Base-by-base conservation (phyloP, 352 stramenopile species). In the Phytophthora cactorum region DNA sequence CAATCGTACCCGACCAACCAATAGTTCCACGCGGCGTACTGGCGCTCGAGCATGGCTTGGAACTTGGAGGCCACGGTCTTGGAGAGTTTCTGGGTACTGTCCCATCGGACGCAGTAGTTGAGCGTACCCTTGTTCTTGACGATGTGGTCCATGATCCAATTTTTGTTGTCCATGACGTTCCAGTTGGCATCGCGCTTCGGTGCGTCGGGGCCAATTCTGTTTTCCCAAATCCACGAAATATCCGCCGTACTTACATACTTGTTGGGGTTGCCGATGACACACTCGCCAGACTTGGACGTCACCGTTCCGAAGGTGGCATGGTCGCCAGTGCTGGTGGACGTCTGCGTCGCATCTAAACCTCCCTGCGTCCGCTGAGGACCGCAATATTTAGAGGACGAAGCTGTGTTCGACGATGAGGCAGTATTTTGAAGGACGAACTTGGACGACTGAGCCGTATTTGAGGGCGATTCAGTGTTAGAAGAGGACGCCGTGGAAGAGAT, bases 31-130 rank as follows among this genome's bases (percentile, higher is more conserved):
- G n/a, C n/a, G n/a, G n/a, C n/a, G n/a, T n/a, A n/a, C n/a, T 52
- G 72, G 72, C 63, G 61, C 7, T 70, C 60, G 28, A 84, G 59
- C 70, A 84, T 78, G n/a, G 53, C 36, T 41, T 78, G 27, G 43
- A 84, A 70, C 61, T 84, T 81, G 53, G 72, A 57, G 0, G 75
- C 75, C 2, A 70, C 59, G 7, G 51, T 44, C 53, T 78, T 78
- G 32, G 64, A 52, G 5, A 84, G 64, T 52, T 66, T 54, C 12
- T 31, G 36, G n/a, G 32, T n/a, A 17, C 32, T 52, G 6, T 63
- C 45, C 61, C 61, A 68, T 2, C 61, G 61, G 14, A 68, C 61
- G 6, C 61, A 68, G 52, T 68, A 68, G 27, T 63, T 68, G 17
- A 68, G 63, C 1, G 61, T 63, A 7, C 61, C 61, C 1, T 68